Evolutionary conservation across 805 yeast genomes (phyloP).

Genomic region (Soucietia sequanensis): DNA sequence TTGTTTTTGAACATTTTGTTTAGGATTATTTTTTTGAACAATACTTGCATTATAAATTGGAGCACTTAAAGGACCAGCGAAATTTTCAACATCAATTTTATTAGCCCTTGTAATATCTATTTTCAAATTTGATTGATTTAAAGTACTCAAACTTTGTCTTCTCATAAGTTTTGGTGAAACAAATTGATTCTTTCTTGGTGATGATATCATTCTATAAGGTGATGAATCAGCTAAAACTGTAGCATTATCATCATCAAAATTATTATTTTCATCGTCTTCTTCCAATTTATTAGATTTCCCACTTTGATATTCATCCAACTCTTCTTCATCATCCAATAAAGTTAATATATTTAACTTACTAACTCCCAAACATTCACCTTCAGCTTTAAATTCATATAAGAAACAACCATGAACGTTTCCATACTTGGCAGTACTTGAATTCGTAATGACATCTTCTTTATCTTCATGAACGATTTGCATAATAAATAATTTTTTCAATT

Average conservation of each 20-base stretch:
- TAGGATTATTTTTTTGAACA: slow-evolving; percentile 11
- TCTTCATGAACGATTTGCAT: slow-evolving; percentile 31
- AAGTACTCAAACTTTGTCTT: slow-evolving; percentile 5
- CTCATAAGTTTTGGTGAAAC: slow-evolving; percentile 2
- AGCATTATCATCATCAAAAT: slow-evolving; percentile 32
- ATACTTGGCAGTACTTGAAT: neutral
- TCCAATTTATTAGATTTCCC: slow-evolving; percentile 1
- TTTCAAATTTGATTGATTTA: slow-evolving; percentile 7
- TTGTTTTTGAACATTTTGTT: neutral
- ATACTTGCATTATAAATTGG: slow-evolving; percentile 34
- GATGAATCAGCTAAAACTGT: slow-evolving; percentile 43
- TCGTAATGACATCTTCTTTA: slow-evolving; percentile 4
- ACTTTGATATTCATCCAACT: slow-evolving; percentile 1
- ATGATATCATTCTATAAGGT: slow-evolving; percentile 19
- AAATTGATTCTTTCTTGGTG: neutral
- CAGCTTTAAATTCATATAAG: slow-evolving; percentile 20
- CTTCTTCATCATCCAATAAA: slow-evolving; percentile 7
- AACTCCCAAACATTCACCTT: slow-evolving; percentile 7
- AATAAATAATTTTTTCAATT: slow-evolving; percentile 17
- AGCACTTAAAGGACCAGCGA: slow-evolving; percentile 30
- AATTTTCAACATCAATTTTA: neutral
- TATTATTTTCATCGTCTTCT: slow-evolving; percentile 16
- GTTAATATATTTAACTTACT: slow-evolving; percentile 10
- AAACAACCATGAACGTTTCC: slow-evolving; percentile 18
- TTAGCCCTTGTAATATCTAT: slow-evolving; percentile 17